These are phyloP conservation scores for Pythium monospermum DNA, from an alignment of 352 stramenopile species.

Conservation along the genomic window DNA sequence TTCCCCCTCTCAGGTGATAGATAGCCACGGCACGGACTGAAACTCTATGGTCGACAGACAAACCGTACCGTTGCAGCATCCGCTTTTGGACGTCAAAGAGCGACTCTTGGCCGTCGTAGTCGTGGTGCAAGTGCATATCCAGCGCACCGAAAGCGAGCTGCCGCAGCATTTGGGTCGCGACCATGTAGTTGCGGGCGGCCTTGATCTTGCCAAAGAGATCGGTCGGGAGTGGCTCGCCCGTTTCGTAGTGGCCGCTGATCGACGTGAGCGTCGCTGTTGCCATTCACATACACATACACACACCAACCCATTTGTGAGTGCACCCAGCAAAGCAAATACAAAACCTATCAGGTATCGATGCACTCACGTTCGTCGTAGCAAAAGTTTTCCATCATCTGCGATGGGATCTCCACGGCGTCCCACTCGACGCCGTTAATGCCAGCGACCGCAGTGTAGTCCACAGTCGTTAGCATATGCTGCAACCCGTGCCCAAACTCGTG, in stretches of 20 bases:
- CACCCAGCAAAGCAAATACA: too few relatives aligned
- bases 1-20: too few relatives aligned
- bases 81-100: constrained; percentile 93
- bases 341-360: too few relatives aligned
- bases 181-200: constrained; percentile 93
- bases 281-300: too few relatives aligned
- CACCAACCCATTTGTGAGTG: too few relatives aligned
- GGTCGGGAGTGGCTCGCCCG: constrained; percentile 86
- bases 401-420: constrained; percentile 97
- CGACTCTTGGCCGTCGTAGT: constrained; percentile 68
- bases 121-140: constrained; percentile 81
- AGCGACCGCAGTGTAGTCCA: constrained; percentile 93
- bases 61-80: constrained; percentile 81
- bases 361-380: constrained; percentile 90
- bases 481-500: constrained; percentile 96
- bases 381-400: constrained; percentile 99
- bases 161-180: constrained; percentile 92
- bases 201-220: constrained; percentile 97
- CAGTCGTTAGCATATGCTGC: constrained; percentile 98
- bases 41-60: too few relatives aligned
- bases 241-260: constrained; percentile 84
- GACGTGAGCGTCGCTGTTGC: constrained; percentile 81
- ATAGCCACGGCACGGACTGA: too few relatives aligned
- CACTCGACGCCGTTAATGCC: constrained; percentile 98
- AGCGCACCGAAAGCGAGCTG: constrained; percentile 94